Conservation (phyloP, 495 filamentous ascomycete genomes). For the Penicillium bovifimosum region DNA sequence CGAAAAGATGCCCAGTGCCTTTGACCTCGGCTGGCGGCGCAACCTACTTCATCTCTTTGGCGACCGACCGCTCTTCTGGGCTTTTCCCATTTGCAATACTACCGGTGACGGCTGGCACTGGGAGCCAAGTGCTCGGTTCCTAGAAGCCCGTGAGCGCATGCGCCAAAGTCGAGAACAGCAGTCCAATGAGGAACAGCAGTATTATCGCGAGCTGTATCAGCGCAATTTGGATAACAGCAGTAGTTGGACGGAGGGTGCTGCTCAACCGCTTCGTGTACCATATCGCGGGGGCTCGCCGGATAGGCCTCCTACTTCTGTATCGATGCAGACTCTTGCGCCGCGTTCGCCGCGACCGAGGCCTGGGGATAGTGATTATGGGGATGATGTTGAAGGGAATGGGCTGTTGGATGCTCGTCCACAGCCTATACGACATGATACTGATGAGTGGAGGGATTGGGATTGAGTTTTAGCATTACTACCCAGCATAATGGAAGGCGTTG, state of each 20-base stretch:
- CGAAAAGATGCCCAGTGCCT: constrained; percentile 83
- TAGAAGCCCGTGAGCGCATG: constrained; percentile 58
- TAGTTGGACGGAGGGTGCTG: constrained; percentile 26
- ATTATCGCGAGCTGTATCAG: constrained; percentile 36
- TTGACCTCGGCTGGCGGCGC: constrained; percentile 73
- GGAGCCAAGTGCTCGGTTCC: constrained; percentile 73
- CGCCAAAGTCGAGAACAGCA: constrained; percentile 55
- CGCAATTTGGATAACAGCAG: constrained; percentile 35
- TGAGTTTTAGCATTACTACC: constrained; percentile 10
- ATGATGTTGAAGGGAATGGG: constrained; percentile 28
- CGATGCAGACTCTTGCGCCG: constrained; percentile 47
- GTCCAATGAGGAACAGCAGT: constrained; percentile 44
- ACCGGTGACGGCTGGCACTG: constrained; percentile 92
- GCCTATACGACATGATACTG: constrained; percentile 16
- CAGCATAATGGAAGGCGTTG: constrained; percentile 7
- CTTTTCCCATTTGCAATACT: constrained; percentile 74
- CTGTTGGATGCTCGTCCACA: constrained; percentile 13
- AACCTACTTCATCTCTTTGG: constrained; percentile 88
- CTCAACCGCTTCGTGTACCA: constrained; percentile 21
- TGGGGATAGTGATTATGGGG: constrained; percentile 40
- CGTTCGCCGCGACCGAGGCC: constrained; percentile 40
- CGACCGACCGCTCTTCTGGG: constrained; percentile 61
- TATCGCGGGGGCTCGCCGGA: constrained; percentile 50
- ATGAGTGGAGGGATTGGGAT: constrained; percentile 46
- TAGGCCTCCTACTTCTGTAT: constrained; percentile 45